Conservation (phyloP, 1,284 basidiomycete genomes). For the Sporisorium scitamineum region DNA sequence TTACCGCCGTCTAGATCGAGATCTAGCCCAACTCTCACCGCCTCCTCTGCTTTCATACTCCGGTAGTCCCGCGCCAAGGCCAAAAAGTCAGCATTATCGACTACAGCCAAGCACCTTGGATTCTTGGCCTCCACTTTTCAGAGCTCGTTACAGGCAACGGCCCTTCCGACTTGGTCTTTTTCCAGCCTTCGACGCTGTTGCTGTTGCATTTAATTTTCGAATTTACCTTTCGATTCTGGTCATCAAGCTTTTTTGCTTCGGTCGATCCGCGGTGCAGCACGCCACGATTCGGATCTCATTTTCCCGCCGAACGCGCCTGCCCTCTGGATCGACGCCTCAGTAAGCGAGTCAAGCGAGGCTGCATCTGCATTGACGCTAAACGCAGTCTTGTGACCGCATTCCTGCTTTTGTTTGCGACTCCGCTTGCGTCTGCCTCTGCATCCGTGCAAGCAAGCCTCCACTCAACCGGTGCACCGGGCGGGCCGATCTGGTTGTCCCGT, state of each 20-base stretch:
- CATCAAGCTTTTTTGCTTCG: conserved; percentile 7
- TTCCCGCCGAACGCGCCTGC: not conserved
- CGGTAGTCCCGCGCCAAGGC: not conserved
- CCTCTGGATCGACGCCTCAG: conserved; percentile 3
- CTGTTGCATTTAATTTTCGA: not conserved
- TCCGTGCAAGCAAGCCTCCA: not conserved
- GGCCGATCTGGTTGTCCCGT: conserved; percentile 5
- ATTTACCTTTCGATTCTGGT: conserved; percentile 2
- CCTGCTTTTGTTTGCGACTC: not conserved
- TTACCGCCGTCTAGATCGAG: not conserved
- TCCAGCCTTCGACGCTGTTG: not conserved
- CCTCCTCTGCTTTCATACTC: not conserved
- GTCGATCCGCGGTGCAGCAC: not conserved
- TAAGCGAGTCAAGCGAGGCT: not conserved
- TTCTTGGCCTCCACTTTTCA: conserved; percentile 10
- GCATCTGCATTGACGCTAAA: not conserved
- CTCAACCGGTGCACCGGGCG: not conserved
- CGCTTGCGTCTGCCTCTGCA: not conserved
- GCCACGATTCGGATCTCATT: conserved; percentile 7
- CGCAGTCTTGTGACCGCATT: conserved; percentile 6
- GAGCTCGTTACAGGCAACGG: too few relatives aligned
- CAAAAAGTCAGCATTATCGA: not conserved
- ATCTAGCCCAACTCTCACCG: not conserved
- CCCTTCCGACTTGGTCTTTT: too few relatives aligned
- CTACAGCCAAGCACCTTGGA: not conserved